Evolutionary conservation across 2,329 filamentous ascomycete genomes (phyloP).

Genomic region (Neofusicoccum kwambonambiense): DNA sequence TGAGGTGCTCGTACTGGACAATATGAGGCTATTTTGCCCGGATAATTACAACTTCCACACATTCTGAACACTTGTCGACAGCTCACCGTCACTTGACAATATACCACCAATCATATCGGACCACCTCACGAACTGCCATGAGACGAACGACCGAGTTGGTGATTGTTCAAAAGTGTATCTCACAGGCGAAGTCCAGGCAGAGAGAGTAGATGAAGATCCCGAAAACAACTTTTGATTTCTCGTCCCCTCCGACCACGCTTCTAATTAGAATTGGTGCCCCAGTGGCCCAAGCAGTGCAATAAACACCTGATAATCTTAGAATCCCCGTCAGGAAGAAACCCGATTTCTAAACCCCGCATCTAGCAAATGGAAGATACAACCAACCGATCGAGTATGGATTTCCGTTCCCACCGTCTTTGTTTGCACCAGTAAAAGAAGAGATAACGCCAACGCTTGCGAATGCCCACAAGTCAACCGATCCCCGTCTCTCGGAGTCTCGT

Average conservation of each 20-base stretch:
- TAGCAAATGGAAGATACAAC: background rate
- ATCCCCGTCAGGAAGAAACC: background rate
- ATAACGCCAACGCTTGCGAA: conserved; percentile 15
- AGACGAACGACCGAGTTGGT: too few species aligned
- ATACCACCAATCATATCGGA: too few species aligned
- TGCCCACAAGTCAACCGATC: background rate
- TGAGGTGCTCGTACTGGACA: background rate
- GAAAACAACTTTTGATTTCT: conserved; percentile 1
- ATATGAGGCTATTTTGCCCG: too few species aligned
- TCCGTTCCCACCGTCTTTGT: background rate
- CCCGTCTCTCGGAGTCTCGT: background rate
- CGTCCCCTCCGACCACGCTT: background rate
- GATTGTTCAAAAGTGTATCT: background rate
- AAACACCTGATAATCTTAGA: background rate
- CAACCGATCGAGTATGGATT: conserved; percentile 8
- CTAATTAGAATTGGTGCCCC: background rate
- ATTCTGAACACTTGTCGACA: too few species aligned
- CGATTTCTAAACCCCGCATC: conserved; percentile 1
- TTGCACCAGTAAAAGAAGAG: background rate
- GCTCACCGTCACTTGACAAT: too few species aligned
- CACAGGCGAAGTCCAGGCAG: background rate
- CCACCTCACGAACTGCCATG: too few species aligned
- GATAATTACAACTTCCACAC: too few species aligned
- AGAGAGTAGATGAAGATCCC: background rate
- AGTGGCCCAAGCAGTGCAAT: background rate